Conservation (phyloP, 1,284 basidiomycete species). For the Exobasidium rhododendri region DNA sequence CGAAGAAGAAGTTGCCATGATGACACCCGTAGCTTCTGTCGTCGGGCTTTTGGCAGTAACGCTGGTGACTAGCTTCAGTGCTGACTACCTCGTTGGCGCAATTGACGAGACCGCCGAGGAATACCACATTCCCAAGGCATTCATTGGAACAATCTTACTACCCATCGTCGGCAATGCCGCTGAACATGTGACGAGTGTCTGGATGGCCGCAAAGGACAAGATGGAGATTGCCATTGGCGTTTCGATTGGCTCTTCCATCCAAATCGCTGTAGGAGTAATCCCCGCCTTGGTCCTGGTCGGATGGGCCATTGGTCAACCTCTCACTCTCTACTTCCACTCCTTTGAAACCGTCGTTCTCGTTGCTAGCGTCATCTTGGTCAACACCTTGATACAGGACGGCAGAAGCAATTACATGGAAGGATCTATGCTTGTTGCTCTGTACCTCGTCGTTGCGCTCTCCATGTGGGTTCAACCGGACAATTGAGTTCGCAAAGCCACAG, state of each 20-base stretch:
- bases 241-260: slow-evolving; percentile 74
- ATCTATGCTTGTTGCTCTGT: slow-evolving; percentile 54
- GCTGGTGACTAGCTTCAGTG: slow-evolving; percentile 50
- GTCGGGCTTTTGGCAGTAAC: slow-evolving; percentile 43
- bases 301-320: slow-evolving; percentile 54
- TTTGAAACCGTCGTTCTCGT: slow-evolving; percentile 42
- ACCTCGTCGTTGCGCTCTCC: slow-evolving; percentile 37
- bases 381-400: slow-evolving; percentile 54
- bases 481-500: too few species aligned
- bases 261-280: slow-evolving; percentile 50
- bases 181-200: slow-evolving; percentile 51
- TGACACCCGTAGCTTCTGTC: slow-evolving; percentile 48
- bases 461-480: slow-evolving; percentile 40
- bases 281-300: slow-evolving; percentile 54
- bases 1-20: slow-evolving; percentile 45
- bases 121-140: slow-evolving; percentile 52
- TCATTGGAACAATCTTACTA: slow-evolving; percentile 65
- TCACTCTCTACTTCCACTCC: slow-evolving; percentile 51
- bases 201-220: slow-evolving; percentile 51
- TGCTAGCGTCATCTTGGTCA: slow-evolving; percentile 53
- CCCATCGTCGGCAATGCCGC: slow-evolving; percentile 73
- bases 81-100: slow-evolving; percentile 55
- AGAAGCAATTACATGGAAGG: slow-evolving; percentile 49
- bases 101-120: slow-evolving; percentile 52
- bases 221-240: slow-evolving; percentile 66